Evolutionary conservation across 2,329 filamentous ascomycete genomes (phyloP).

Genomic region (Colletotrichum filicis): DNA sequence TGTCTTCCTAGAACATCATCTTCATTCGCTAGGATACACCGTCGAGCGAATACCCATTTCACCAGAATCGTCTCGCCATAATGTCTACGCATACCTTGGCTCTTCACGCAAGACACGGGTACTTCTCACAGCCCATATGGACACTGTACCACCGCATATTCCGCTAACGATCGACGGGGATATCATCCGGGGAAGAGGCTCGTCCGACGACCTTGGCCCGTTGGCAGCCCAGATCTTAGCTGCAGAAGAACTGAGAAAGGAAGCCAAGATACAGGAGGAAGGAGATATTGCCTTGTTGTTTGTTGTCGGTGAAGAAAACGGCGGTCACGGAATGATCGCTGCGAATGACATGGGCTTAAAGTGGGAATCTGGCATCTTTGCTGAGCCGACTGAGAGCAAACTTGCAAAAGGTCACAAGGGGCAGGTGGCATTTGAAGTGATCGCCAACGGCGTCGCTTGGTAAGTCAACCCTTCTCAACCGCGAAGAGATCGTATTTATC

Average conservation of each 20-base stretch:
- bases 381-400: conserved; percentile 41
- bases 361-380: conserved; percentile 44
- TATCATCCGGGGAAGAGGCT: conserved; percentile 58
- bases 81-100: conserved; percentile 52
- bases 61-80: conserved; percentile 45
- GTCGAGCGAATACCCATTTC: conserved; percentile 49
- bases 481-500: not conserved
- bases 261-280: conserved; percentile 28
- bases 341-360: conserved; percentile 51
- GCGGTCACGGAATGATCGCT: conserved; percentile 39
- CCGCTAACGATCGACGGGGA: conserved; percentile 54
- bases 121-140: conserved; percentile 49
- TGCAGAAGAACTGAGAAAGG: conserved; percentile 33
- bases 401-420: conserved; percentile 41
- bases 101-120: conserved; percentile 42
- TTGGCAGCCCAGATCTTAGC: conserved; percentile 43
- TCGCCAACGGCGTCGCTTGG: conserved; percentile 42
- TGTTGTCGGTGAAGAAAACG: conserved; percentile 41
- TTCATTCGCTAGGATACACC: conserved; percentile 46
- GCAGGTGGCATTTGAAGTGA: conserved; percentile 42
- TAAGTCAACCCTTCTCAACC: conserved; percentile 20
- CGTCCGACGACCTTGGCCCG: conserved; percentile 48
- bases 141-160: conserved; percentile 61
- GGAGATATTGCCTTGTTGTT: conserved; percentile 39
- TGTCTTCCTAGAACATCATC: conserved; percentile 45